A percentile compares a stretch with the other conserved stretches of the same genome.
Conservation (phyloP, 2,329 filamentous ascomycete genomes). For the Fusarium compactum region DNA sequence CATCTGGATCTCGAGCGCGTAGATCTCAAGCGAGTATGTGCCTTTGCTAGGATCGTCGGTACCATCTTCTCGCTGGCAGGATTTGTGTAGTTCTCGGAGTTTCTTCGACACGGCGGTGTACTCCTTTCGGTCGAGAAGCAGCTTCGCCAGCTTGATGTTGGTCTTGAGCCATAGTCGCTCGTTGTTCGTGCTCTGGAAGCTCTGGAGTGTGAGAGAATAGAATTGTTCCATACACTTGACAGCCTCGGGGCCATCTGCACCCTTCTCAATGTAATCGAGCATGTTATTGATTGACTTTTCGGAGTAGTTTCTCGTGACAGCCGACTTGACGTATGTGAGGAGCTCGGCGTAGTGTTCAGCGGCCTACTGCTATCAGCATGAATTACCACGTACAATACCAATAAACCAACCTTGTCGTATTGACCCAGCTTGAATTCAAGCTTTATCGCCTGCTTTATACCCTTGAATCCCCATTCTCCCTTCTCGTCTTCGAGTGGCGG, state of each 20-base stretch:
- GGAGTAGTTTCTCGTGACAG: slow-evolving; percentile 97
- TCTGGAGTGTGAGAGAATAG: slow-evolving; percentile 91
- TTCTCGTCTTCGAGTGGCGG: slow-evolving; percentile 88
- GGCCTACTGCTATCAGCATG: slow-evolving; percentile 67
- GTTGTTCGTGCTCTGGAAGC: slow-evolving; percentile 97
- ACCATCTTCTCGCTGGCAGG: slow-evolving; percentile 89
- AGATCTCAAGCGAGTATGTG: slow-evolving; percentile 95
- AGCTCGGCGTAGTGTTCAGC: slow-evolving; percentile 94
- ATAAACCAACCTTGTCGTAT: slow-evolving; percentile 78
- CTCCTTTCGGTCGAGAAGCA: slow-evolving; percentile 92
- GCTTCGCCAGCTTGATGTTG: slow-evolving; percentile 93
- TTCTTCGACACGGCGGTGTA: slow-evolving; percentile 85
- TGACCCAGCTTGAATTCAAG: slow-evolving; percentile 92
- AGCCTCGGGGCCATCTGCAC: slow-evolving; percentile 74
- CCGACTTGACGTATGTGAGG: slow-evolving; percentile 95
- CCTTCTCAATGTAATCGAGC: slow-evolving; percentile 97
- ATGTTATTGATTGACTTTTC: slow-evolving; percentile 99
- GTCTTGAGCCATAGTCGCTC: slow-evolving; percentile 98
- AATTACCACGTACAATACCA: neutral
- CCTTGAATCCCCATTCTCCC: slow-evolving; percentile 99
- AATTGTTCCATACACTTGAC: slow-evolving; percentile 91
- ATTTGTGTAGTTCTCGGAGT: slow-evolving; percentile 86
- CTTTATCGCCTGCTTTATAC: slow-evolving; percentile 97
- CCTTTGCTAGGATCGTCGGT: slow-evolving; percentile 93
- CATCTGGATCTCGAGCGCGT: slow-evolving; percentile 98